phyloP scores from a whole-genome alignment of 768 basidiomycete species.

The Psilocybe subaeruginosa region DNA sequence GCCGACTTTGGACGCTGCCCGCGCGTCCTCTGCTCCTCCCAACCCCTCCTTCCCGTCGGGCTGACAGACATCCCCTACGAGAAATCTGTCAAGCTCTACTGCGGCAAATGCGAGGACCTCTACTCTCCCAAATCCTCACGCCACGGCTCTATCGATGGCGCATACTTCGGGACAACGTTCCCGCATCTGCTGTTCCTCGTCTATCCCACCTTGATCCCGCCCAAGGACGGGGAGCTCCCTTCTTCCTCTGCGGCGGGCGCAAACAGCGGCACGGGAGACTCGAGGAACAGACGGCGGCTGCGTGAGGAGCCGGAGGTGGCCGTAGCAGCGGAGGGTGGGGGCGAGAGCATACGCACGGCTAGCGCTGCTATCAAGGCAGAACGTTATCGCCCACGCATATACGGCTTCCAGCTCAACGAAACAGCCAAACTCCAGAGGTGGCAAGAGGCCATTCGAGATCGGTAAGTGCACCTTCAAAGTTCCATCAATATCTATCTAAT shows the following conservation, averaged over 20 bases:
- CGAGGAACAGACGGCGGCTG: constrained; percentile 38
- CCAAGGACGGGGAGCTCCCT: constrained; percentile 23
- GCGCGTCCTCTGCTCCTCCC: constrained; percentile 92
- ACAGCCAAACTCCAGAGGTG: constrained; percentile 91
- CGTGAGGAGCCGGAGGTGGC: constrained; percentile 60
- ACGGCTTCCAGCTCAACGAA: constrained; percentile 97
- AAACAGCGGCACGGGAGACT: constrained; percentile 24
- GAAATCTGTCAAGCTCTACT: constrained; percentile 98
- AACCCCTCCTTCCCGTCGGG: constrained; percentile 95
- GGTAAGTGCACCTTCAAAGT: constrained; percentile 45
- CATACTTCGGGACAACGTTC: constrained; percentile 98
- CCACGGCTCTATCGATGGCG: constrained; percentile 97
- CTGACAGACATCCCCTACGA: constrained; percentile 97
- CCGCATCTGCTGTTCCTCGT: constrained; percentile 97
- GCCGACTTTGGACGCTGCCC: constrained; percentile 99
- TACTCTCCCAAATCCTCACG: constrained; percentile 97
- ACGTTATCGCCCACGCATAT: constrained; percentile 89
- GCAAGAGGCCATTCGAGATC: constrained; percentile 93
- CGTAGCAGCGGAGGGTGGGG: constrained; percentile 54
- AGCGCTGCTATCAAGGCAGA: constrained; percentile 88
- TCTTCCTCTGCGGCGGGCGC: constrained; percentile 15
- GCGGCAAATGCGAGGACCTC: constrained; percentile 97
- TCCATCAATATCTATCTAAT: background rate
- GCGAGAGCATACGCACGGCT: constrained; percentile 77
- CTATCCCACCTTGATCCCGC: constrained; percentile 88